Conservation (phyloP, 2,329 filamentous ascomycete species). For the Apiospora hydei region DNA sequence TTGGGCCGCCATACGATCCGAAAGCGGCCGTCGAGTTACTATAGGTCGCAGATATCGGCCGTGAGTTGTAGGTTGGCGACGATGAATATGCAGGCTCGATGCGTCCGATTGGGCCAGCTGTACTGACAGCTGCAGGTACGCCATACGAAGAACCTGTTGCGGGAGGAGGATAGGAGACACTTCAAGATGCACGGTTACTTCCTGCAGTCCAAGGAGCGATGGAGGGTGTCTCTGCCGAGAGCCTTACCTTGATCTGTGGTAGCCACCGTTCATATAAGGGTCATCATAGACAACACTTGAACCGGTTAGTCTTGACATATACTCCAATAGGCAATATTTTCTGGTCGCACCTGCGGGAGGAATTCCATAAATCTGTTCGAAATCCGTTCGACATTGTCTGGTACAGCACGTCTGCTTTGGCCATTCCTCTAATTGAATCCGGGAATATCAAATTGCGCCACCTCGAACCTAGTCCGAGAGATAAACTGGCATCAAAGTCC, state of each 20-base stretch:
- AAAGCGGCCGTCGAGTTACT: conserved; percentile 40
- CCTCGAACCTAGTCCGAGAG: conserved; percentile 29
- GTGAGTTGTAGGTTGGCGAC: conserved; percentile 51
- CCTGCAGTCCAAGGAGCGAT: conserved; percentile 30
- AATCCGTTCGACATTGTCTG: conserved; percentile 49
- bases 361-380: conserved; percentile 48
- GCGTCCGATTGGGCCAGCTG: conserved; percentile 48
- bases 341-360: conserved; percentile 60
- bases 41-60: conserved; percentile 50
- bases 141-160: conserved; percentile 44
- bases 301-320: conserved; percentile 37
- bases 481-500: conserved; percentile 23
- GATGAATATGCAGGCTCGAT: conserved; percentile 49
- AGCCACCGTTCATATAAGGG: conserved; percentile 38
- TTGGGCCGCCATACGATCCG: conserved; percentile 50
- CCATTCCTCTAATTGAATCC: conserved; percentile 24
- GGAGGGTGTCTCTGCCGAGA: conserved; percentile 31
- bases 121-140: conserved; percentile 43
- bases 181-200: conserved; percentile 48
- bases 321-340: conserved; percentile 33
- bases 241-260: conserved; percentile 44
- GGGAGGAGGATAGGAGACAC: conserved; percentile 51
- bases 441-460: conserved; percentile 21
- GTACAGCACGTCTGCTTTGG: conserved; percentile 24
- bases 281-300: conserved; percentile 42